Evolutionary conservation across 352 stramenopile genomes (phyloP), one percentile per base, ranked within the genome.

Genomic region (Globisporangium cystogenes): DNA sequence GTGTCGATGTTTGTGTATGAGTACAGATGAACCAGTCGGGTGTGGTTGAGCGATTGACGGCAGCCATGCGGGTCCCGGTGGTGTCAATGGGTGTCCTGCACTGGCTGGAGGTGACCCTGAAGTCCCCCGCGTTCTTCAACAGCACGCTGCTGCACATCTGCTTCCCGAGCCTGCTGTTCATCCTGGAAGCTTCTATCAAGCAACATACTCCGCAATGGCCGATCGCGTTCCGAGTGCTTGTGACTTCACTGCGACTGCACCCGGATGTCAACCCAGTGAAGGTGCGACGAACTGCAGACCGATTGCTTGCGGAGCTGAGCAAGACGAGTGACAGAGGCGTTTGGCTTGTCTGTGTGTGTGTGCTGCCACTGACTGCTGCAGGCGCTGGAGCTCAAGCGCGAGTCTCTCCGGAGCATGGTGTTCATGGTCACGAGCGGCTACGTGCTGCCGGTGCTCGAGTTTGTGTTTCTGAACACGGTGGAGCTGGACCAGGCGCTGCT

Each of bases 371-470:
- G 3, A 31, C 37, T n/a, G 15, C 16, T 27, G 29, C 29, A 82
- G 72, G 77, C 80, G 16, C 65, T 95, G 0, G 84, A 95, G 45
- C 64, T 93, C 37, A 93, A 93, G 57, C 77, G 82, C 1, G 84
- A 95, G 56, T 86, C 82, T 16, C 68, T 95, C 40, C 76, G 84
- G 2, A 90, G 74, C 36, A 93, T 95, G 84, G 80, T 91, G 20
- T 90, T 87, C 51, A 87, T 95, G 74, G 90, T 95, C 59, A 91
- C 82, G 6, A 87, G 74, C 55, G 84, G 84, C 37, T 95, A 95
- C 39, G 82, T 95, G 7, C 56, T 95, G 20, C 84, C 84, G 0
- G 82, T 95, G 18, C 62, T 95, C 20, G 80, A 93, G 59, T 95
- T 92, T 50, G 74, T 95, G 39, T 78, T 77, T 20, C 76, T 73